Percentiles rank a stretch among this genome's conserved stretches.
Evolutionary conservation across 306 rosid genomes (phyloP).

Genomic region (Lathyrus tuberosus): DNA sequence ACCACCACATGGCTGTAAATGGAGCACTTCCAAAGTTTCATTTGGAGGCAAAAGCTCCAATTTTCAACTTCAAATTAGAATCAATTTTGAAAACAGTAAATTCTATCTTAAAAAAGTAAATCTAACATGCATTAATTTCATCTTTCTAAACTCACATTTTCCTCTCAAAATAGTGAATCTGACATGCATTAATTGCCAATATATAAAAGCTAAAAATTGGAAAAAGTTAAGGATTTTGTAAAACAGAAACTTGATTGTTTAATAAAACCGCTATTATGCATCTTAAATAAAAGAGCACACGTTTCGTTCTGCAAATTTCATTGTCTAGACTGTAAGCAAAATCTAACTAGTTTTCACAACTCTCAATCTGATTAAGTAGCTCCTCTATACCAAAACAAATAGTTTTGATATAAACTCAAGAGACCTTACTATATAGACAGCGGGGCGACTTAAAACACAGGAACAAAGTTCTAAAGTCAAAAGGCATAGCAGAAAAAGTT

Average conservation of each 20-base stretch:
- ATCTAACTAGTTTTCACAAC: slow-evolving; percentile 19
- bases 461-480: slow-evolving; percentile 2
- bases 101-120: background rate
- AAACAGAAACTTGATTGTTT: background rate
- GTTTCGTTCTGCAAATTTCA: slow-evolving; percentile 18
- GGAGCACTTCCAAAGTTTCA: background rate
- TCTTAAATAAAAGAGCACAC: slow-evolving; percentile 18
- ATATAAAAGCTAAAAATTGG: background rate
- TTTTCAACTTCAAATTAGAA: background rate
- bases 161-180: background rate
- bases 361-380: slow-evolving; percentile 14
- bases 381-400: slow-evolving; percentile 23
- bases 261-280: background rate
- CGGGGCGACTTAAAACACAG: slow-evolving; percentile 18
- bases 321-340: slow-evolving; percentile 18
- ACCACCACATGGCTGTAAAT: too few relatives aligned
- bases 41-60: background rate
- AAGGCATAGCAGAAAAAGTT: background rate
- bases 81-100: background rate
- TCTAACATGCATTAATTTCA: background rate
- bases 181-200: background rate
- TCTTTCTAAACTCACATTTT: background rate
- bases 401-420: background rate
- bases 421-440: slow-evolving; percentile 34
- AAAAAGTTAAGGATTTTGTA: background rate